Evolutionary conservation across 129 eudicot species (phyloP).

Genomic region (sunflower (Helianthus annuus)): DNA sequence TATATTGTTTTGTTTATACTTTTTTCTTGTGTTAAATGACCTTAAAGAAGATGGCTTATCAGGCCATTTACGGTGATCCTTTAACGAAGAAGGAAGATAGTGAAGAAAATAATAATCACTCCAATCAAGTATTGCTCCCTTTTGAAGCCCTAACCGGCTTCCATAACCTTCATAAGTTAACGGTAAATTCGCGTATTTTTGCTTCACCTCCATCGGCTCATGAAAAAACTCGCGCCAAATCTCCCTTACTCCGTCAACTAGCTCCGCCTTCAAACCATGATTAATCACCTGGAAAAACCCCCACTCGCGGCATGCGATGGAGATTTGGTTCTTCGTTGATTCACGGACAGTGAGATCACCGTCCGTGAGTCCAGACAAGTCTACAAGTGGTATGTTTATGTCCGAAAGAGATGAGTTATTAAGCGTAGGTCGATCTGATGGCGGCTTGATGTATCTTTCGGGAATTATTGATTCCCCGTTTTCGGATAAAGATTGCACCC

Average conservation of each 20-base stretch:
- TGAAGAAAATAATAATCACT: conserved; percentile 82
- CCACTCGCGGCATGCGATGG: conserved; percentile 69
- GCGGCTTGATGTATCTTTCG: conserved; percentile 66
- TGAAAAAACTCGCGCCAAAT: conserved; percentile 76
- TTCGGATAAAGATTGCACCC: conserved; percentile 78
- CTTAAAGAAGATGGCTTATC: conserved; percentile 57
- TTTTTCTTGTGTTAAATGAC: conserved; percentile 26
- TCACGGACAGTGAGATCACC: conserved; percentile 20
- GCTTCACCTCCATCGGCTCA: conserved; percentile 83
- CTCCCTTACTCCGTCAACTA: conserved; percentile 67
- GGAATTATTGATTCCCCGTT: conserved; percentile 44
- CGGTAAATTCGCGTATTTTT: conserved; percentile 69
- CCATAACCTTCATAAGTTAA: conserved; percentile 89
- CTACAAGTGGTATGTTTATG: conserved; percentile 68
- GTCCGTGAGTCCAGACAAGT: conserved; percentile 44
- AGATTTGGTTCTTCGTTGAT: conserved; percentile 32
- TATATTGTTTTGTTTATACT: too few relatives aligned
- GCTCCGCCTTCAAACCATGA: conserved; percentile 62
- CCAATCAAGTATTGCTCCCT: conserved; percentile 91
- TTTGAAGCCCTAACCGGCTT: conserved; percentile 72
- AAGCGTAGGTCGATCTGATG: conserved; percentile 48
- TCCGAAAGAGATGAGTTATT: not conserved
- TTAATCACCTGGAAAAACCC: conserved; percentile 80
- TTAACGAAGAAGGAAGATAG: conserved; percentile 58
- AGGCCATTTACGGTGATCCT: conserved; percentile 86